Evolutionary conservation across 768 basidiomycete species (phyloP).

Genomic region (Neoboletus subvelutipes): DNA sequence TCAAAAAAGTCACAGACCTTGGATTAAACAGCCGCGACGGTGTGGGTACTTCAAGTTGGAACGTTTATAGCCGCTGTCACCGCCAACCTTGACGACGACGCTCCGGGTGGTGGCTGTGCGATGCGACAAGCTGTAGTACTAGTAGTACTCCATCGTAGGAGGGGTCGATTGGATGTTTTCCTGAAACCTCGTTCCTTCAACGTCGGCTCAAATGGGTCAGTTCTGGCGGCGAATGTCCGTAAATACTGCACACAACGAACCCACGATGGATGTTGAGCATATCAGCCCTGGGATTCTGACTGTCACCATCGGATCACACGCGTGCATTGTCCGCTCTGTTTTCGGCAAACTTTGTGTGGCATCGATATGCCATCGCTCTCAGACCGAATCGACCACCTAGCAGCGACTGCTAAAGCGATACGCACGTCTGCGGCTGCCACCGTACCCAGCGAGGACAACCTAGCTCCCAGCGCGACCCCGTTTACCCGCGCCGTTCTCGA

Average conservation of each 20-base stretch:
- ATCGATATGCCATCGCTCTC: constrained; percentile 52
- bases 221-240: background rate
- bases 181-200: background rate
- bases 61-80: constrained; percentile 8
- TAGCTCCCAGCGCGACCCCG: constrained; percentile 21
- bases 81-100: constrained; percentile 1
- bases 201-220: background rate
- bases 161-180: background rate
- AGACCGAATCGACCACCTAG: constrained; percentile 68
- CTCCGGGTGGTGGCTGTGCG: constrained; percentile 22
- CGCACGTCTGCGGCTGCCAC: constrained; percentile 41
- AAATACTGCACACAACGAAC: background rate
- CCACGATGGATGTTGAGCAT: background rate
- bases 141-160: no score
- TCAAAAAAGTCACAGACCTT: constrained; percentile 23
- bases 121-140: background rate
- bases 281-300: background rate
- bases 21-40: constrained; percentile 13
- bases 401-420: constrained; percentile 52
- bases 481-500: constrained; percentile 68
- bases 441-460: constrained; percentile 23
- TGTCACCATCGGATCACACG: background rate
- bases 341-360: background rate
- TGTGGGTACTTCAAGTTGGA: background rate
- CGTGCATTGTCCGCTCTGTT: background rate